Percentiles rank a stretch among this genome's conserved stretches.
Conservation (phyloP, 192 early-diverging fungal species). For the Thoreauomyces humboldtii region DNA sequence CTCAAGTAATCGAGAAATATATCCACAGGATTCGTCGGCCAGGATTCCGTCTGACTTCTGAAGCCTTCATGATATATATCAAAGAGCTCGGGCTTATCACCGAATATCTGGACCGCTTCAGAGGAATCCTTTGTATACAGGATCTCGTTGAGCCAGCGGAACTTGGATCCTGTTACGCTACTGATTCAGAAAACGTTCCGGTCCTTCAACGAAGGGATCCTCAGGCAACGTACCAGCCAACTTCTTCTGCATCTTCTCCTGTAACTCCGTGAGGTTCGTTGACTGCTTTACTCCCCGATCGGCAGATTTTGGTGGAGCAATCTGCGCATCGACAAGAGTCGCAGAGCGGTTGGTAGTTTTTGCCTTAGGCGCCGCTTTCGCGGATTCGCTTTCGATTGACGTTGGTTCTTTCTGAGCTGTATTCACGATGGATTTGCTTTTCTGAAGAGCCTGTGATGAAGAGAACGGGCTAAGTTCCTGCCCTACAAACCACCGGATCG, state of each 20-base stretch:
- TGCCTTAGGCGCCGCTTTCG: not conserved
- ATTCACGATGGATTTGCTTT: slow-evolving; percentile 3
- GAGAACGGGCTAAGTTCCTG: not conserved
- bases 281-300: not conserved
- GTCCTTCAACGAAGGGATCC: not conserved
- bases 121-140: slow-evolving; percentile 85
- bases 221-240: slow-evolving; percentile 40
- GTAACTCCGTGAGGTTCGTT: slow-evolving; percentile 51
- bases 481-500: not conserved
- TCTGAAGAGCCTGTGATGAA: not conserved
- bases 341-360: not conserved
- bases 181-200: not conserved
- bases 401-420: too few species aligned
- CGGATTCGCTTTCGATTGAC: not conserved
- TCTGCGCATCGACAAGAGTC: too few species aligned
- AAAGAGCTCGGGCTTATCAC: slow-evolving; percentile 84
- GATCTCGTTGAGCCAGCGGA: slow-evolving; percentile 88
- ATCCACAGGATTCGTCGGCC: slow-evolving; percentile 94
- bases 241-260: slow-evolving; percentile 69
- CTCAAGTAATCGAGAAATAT: slow-evolving; percentile 68
- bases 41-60: slow-evolving; percentile 81
- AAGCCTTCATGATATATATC: slow-evolving; percentile 96
- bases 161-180: slow-evolving; percentile 30
- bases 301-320: slow-evolving; percentile 3
- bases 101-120: slow-evolving; percentile 73